Base-by-base conservation (phyloP, 495 filamentous ascomycete genomes). In the Aspergillus diversus region DNA sequence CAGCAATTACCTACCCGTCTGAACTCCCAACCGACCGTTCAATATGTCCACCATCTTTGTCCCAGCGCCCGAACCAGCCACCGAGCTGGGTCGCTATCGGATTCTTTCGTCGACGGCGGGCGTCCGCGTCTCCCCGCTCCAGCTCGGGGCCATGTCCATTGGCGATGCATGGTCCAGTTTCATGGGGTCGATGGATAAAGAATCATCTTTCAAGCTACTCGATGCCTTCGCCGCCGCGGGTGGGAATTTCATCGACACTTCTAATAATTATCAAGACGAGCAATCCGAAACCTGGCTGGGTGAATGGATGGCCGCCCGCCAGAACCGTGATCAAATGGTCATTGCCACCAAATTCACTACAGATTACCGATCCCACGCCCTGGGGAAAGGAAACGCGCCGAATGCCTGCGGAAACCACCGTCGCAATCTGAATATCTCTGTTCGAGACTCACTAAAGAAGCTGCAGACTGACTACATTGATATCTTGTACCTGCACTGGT, bases 201-300 rank as follows among this genome's bases (percentile, higher is more conserved):
- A 88, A 43, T 81, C 77, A 0, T 75, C 81, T n/a, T 85, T 88
- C 58, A 73, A 80, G 47, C 85, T 92, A 37, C 78, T 92, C 34
- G 89, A 92, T 65, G 86, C 78, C 66, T 90, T 84, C 76, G 84
- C 85, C 55, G 77, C 81, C 13, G 75, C 84, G 31, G 90, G 87
- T 32, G 90, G 90, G 32, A 93, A 93, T 74, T 92, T 92, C 76
- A 86, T 93, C 63, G 90, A 93, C 68, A 91, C 89, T 5, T 73
- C 87, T 37, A 89, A 86, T 69, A 85, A 82, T 69, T 92, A 93
- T 75, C 89, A 92, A 63, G 73, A 72, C 63, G 87, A 84, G 60
- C 77, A 93, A 63, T 90, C 87, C 6, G 90, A 93, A 71, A 66
- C 67, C 5, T 91, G 88, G 89, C 77, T 93, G 54, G 90, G 90